Evolutionary conservation across 1,284 basidiomycete species (phyloP).

Genomic region (Heterobasidion annosum): DNA sequence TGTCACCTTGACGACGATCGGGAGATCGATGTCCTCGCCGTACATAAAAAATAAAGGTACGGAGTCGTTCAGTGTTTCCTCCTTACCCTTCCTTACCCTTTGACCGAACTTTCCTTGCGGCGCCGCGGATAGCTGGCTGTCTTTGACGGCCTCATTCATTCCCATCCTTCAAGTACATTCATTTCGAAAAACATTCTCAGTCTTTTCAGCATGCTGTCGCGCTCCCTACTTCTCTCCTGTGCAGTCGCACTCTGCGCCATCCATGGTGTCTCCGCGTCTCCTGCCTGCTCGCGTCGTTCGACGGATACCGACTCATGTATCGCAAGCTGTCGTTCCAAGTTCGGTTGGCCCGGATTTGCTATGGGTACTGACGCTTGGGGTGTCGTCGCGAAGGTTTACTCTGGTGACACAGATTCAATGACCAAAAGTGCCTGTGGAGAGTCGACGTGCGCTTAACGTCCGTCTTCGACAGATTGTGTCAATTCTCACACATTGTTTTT

Average conservation of each 20-base stretch:
- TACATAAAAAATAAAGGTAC: too few relatives aligned
- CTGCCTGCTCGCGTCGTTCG: conserved; percentile 31
- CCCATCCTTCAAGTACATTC: conserved; percentile 9
- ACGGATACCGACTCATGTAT: conserved; percentile 32
- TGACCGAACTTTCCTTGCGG: neutral
- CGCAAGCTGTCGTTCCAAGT: conserved; percentile 30
- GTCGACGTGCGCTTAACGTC: neutral
- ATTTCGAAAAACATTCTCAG: conserved; percentile 10
- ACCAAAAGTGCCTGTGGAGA: conserved; percentile 4
- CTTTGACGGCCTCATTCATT: conserved; percentile 9
- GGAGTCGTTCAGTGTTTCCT: too few relatives aligned
- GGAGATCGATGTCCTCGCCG: too few relatives aligned
- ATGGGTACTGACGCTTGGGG: conserved; percentile 47
- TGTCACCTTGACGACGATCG: too few relatives aligned
- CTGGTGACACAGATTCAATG: neutral
- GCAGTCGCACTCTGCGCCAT: conserved; percentile 27
- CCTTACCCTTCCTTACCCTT: too few relatives aligned
- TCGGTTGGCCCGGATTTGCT: conserved; percentile 41
- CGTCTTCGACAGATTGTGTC: neutral
- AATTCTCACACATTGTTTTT: neutral
- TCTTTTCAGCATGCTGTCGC: conserved; percentile 29
- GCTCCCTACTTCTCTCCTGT: conserved; percentile 28
- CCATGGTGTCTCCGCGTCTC: conserved; percentile 30
- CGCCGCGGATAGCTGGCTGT: conserved; percentile 5
- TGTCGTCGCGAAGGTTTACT: conserved; percentile 7